Evolutionary conservation across 2,329 filamentous ascomycete genomes (phyloP), one percentile per base, ranked within the genome.

Genomic region (Ceratocystis papillata): DNA sequence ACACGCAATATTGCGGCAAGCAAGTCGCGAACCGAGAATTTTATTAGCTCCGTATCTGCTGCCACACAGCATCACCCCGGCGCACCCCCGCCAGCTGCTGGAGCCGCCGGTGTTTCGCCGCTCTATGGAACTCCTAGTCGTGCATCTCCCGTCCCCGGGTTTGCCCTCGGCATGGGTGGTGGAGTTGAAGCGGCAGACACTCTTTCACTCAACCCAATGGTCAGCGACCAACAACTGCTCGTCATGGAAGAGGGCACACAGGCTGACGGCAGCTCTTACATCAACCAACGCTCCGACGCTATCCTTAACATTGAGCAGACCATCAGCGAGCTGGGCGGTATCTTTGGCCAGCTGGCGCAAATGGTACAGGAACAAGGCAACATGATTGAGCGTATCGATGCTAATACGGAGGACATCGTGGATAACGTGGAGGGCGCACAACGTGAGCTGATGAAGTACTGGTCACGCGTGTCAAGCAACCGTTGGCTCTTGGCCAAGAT

Each of bases 291-390:
- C 75, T 93, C 93, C 20, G 90, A 96, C 75, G 94, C 94, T 0
- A 97, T 99, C 69, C 93, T 97, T 74, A 89, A 91, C 3, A 99
- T 99, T 68, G 94, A 99, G 75, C 87, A 89, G 71, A 99, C 94
- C 1, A 99, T 99, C 71, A 86, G 84, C 69, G 94, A 99, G 74
- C 80, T 99, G 0, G 94, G 94, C 33, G 79, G 79, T 63, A 96
- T 96, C 69, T 97, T 97, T 74, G 90, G 91, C 7, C 93, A 99
- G 76, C 79, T 99, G 62, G 93, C 94, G 45, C 87, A 90, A 70
- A 97, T 99, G 94, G 94, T 99, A 37, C 90, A 88, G 65, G 93
- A 99, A 75, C 94, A 99, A 77, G 90, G 89, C 69, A 94, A 96
- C 76, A 96, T 96, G 88, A 96, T 99, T 70, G 90, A 97, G 76